Base-by-base conservation (phyloP, 1,284 basidiomycete species). In the Sporisorium reilianum region DNA sequence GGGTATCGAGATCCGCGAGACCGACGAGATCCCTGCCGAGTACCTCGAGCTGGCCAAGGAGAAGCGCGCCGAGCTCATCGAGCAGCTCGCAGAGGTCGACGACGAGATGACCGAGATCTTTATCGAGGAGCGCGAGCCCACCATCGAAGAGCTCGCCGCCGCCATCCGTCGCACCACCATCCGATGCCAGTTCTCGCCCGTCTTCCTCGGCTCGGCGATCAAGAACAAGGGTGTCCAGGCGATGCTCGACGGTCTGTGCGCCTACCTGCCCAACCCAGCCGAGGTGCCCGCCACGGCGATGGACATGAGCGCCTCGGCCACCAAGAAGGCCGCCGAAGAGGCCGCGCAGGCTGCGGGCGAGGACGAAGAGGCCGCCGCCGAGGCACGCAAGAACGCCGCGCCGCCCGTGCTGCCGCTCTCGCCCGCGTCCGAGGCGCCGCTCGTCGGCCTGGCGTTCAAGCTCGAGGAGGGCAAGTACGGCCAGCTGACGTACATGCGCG, bases 401-500 rank as follows among this genome's bases (percentile, higher is more conserved):
- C 80, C 80, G 6, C 71, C 76, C 16, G 67, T 75, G 14, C 76
- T 84, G 1, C 58, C 66, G 3, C 77, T 84, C n/a, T 62, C 77
- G 5, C 83, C 83, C 10, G 77, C 82, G 11, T 67, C 77, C 10
- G 80, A 91, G 20, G 95, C 94, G 0, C 93, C 95, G 1, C 88
- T 99, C 42, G 93, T 99, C 70, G 95, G 93, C 22, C 87, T 99
- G 48, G 97, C 97, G 10, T 99, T 99, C 90, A 99, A 99, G 88
- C 89, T 99, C 48, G 97, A 99, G 85, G 97, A 99, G 87, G 95
- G 96, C 25, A 89, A 93, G 28, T 99, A 93, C 84, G 97, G 97
- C 16, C 97, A 99, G 86, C 87, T 99, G 82, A 99, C 97, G 0
- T 99, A 99, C 86, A 95, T 99, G 90, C 89, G 97, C n/a, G 93